phyloP scores from a whole-genome alignment of 2,329 filamentous ascomycete genomes.

The Exophiala sp. region DNA sequence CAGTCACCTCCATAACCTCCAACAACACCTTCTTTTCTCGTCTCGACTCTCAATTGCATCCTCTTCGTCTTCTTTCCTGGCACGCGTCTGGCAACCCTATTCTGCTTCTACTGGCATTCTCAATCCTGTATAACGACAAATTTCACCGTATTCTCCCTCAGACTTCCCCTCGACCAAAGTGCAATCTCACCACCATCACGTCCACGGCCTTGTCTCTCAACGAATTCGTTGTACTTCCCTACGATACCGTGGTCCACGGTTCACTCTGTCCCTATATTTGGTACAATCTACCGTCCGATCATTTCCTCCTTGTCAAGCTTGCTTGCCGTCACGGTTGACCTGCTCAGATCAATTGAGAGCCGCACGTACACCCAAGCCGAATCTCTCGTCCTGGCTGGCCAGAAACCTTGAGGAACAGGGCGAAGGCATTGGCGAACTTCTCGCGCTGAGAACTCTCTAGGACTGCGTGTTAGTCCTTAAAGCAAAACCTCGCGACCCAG shows the following conservation, averaged over 20 bases:
- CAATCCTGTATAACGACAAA: constrained; percentile 24
- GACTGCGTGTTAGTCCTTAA: too few species aligned
- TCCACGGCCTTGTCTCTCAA: neutral
- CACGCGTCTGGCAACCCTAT: constrained; percentile 22
- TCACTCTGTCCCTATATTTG: neutral
- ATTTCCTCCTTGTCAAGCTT: neutral
- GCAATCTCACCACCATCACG: constrained; percentile 10
- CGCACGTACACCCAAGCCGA: neutral
- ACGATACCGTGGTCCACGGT: neutral
- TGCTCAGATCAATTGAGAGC: constrained; percentile 13
- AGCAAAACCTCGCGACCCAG: too few species aligned
- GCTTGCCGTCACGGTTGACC: constrained; percentile 14
- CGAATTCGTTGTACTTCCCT: neutral
- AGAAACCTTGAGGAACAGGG: neutral
- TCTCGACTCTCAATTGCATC: constrained; percentile 11
- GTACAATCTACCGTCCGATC: neutral
- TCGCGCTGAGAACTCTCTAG: neutral
- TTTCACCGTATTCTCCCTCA: constrained; percentile 15
- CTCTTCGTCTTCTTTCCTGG: constrained; percentile 14
- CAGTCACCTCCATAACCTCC: constrained; percentile 18
- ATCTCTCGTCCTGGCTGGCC: constrained; percentile 2
- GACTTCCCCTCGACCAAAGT: neutral
- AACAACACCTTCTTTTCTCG: constrained; percentile 2
- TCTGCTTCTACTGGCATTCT: constrained; percentile 21
- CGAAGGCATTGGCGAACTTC: neutral